These are phyloP conservation scores for Colletotrichum godetiae DNA, from an alignment of 2,329 filamentous ascomycete genomes.

Conservation along the genomic window DNA sequence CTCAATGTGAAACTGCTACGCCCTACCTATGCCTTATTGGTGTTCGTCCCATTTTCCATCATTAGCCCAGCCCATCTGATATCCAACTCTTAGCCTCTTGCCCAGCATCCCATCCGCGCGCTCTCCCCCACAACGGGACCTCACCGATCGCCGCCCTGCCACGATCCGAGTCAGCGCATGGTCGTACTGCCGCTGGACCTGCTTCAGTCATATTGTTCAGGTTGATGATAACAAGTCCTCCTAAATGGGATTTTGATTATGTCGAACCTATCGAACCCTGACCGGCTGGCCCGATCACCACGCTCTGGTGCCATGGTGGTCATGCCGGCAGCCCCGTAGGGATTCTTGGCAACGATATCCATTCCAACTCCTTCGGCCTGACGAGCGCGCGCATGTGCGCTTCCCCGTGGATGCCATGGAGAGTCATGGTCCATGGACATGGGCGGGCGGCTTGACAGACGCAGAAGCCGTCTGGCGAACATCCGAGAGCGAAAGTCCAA, in stretches of 20 bases:
- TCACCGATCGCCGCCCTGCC: neutral
- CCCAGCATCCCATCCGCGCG: neutral
- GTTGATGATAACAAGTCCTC: neutral
- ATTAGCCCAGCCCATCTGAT: slow-evolving; percentile 4
- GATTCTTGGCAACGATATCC: slow-evolving; percentile 4
- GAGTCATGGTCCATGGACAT: neutral
- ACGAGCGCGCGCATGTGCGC: neutral
- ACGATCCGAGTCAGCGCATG: slow-evolving; percentile 17
- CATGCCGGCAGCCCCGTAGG: neutral
- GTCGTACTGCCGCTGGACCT: slow-evolving; percentile 15
- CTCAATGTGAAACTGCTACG: slow-evolving; percentile 29
- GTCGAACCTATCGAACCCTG: neutral
- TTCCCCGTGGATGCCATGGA: slow-evolving; percentile 4
- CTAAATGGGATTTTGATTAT: neutral
- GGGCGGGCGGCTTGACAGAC: neutral
- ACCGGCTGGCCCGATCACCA: neutral
- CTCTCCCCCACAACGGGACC: slow-evolving; percentile 20
- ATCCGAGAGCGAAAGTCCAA: slow-evolving; percentile 2
- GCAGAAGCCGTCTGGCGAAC: slow-evolving; percentile 3
- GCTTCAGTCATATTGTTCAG: neutral
- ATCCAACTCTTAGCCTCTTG: neutral
- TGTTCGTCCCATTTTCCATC: slow-evolving; percentile 8
- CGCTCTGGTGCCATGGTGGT: neutral
- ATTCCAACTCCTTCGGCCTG: neutral
- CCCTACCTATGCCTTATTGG: slow-evolving; percentile 5